Percentiles rank a stretch among this genome's conserved stretches.
phyloP scores from a whole-genome alignment of 176 grass and related monocot species.

The Musa beccarii region DNA sequence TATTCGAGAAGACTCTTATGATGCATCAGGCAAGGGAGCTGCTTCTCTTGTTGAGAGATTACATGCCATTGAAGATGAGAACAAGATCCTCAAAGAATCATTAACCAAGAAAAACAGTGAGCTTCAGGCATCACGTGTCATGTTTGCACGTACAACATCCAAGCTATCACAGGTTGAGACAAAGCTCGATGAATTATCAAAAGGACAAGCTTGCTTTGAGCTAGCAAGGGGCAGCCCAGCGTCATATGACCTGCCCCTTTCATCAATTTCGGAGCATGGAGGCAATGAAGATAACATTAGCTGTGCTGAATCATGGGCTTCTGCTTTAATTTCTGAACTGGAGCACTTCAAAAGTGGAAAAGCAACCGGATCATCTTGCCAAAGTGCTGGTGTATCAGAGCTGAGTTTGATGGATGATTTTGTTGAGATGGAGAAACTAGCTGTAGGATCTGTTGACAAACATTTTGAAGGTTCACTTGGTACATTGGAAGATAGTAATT shows the following conservation, averaged over 20 bases:
- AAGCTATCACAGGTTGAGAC: constrained; percentile 38
- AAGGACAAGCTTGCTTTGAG: constrained; percentile 4
- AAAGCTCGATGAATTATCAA: constrained; percentile 34
- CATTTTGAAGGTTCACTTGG: constrained; percentile 7
- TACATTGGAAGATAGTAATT: not conserved
- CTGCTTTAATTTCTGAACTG: constrained; percentile 64
- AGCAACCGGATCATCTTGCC: constrained; percentile 24
- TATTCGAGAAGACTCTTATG: not conserved
- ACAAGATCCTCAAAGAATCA: constrained; percentile 57
- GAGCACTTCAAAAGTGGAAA: constrained; percentile 53
- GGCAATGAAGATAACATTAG: constrained; percentile 24
- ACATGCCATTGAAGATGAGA: constrained; percentile 65
- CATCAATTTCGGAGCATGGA: constrained; percentile 11
- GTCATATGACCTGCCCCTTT: constrained; percentile 1
- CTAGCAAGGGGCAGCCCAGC: not conserved
- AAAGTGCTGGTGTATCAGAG: constrained; percentile 30
- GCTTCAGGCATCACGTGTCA: constrained; percentile 40
- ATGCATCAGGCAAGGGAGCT: constrained; percentile 10
- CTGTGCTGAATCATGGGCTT: constrained; percentile 55
- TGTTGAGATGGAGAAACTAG: constrained; percentile 46
- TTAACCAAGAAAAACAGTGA: constrained; percentile 56
- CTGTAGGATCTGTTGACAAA: constrained; percentile 19
- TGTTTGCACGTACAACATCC: constrained; percentile 41
- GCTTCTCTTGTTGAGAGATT: constrained; percentile 28
- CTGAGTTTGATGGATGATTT: constrained; percentile 53